Conservation (phyloP, 306 rosid species). For the Lagenaria siceraria region DNA sequence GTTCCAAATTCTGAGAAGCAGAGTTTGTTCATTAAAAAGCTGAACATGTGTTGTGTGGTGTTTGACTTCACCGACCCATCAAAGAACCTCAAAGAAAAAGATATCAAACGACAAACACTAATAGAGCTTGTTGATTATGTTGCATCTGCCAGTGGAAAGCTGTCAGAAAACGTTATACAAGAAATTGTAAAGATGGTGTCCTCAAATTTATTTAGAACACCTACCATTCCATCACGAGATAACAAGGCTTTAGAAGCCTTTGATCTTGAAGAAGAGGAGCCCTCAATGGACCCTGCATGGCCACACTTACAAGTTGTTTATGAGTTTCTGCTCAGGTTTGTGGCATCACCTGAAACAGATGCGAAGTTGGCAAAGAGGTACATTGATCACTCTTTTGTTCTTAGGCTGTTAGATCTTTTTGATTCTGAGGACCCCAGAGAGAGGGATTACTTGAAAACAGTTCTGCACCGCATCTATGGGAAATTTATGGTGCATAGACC, state of each 20-base stretch:
- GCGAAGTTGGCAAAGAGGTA: slow-evolving; percentile 94
- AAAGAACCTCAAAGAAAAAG: slow-evolving; percentile 71
- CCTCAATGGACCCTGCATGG: slow-evolving; percentile 98
- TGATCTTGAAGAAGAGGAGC: slow-evolving; percentile 89
- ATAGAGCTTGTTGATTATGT: slow-evolving; percentile 87
- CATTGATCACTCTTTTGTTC: slow-evolving; percentile 87
- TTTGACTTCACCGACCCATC: slow-evolving; percentile 78
- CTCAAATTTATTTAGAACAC: slow-evolving; percentile 65
- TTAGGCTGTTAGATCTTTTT: slow-evolving; percentile 75
- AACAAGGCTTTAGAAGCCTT: slow-evolving; percentile 71
- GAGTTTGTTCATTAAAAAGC: slow-evolving; percentile 63
- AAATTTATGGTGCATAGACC: slow-evolving; percentile 98
- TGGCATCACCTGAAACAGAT: slow-evolving; percentile 85
- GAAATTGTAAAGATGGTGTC: slow-evolving; percentile 74
- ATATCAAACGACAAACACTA: slow-evolving; percentile 76
- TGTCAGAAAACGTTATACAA: slow-evolving; percentile 69
- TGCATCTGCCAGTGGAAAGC: slow-evolving; percentile 66
- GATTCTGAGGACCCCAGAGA: slow-evolving; percentile 98
- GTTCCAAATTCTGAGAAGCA: slow-evolving; percentile 84
- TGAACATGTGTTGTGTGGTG: slow-evolving; percentile 66
- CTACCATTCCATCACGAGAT: slow-evolving; percentile 63
- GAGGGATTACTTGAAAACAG: slow-evolving; percentile 88
- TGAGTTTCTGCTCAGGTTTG: slow-evolving; percentile 81
- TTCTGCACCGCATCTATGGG: slow-evolving; percentile 93
- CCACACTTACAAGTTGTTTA: slow-evolving; percentile 79